Conservation (phyloP, 1,284 basidiomycete genomes). For the Paramarasmius palmivorus region DNA sequence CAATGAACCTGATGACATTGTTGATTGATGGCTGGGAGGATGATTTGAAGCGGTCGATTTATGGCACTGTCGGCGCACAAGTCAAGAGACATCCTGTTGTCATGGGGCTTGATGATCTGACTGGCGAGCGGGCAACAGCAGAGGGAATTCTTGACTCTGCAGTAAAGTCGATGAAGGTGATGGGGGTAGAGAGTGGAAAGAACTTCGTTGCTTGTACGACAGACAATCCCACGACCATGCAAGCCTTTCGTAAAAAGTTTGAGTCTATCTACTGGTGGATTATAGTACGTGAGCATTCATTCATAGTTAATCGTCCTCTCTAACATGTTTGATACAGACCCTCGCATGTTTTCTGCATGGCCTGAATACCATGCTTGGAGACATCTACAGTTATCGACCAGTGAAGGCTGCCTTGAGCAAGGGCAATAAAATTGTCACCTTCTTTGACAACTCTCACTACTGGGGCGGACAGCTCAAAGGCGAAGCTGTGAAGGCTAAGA, state of each 20-base stretch:
- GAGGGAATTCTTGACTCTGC: neutral
- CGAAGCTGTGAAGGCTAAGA: slow-evolving; percentile 14
- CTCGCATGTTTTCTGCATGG: slow-evolving; percentile 27
- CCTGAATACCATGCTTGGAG: slow-evolving; percentile 28
- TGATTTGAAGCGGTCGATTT: too few species aligned
- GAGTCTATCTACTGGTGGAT: slow-evolving; percentile 17
- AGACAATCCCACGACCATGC: slow-evolving; percentile 26
- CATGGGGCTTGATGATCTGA: neutral
- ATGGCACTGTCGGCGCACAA: too few species aligned
- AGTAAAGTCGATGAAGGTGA: neutral
- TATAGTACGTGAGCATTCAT: neutral
- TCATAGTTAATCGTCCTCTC: too few species aligned
- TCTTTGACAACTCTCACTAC: slow-evolving; percentile 33
- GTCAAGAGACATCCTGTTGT: neutral
- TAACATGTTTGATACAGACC: neutral
- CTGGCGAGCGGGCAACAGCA: neutral
- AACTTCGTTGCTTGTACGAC: slow-evolving; percentile 12
- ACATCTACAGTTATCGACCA: slow-evolving; percentile 22
- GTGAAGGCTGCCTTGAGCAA: slow-evolving; percentile 24
- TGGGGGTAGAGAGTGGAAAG: neutral
- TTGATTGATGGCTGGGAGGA: too few species aligned
- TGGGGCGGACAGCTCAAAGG: slow-evolving; percentile 27
- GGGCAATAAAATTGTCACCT: slow-evolving; percentile 24
- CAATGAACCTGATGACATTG: too few species aligned
- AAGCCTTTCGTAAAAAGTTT: slow-evolving; percentile 18